Percentiles rank a stretch among this genome's conserved stretches.
Conservation (phyloP, 2,329 filamentous ascomycete genomes). For the Tolypocladium tundrense region DNA sequence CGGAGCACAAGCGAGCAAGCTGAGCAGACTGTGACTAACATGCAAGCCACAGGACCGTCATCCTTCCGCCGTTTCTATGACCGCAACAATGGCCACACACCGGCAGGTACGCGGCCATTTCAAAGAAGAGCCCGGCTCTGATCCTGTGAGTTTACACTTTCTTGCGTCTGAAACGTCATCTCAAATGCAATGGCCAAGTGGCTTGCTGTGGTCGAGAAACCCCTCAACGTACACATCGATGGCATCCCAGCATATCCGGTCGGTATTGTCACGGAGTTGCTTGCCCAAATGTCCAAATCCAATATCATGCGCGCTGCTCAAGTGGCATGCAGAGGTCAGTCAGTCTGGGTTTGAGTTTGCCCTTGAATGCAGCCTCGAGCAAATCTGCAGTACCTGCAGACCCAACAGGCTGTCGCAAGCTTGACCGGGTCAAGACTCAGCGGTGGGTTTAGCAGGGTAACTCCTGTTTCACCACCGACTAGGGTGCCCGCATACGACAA, state of each 20-base stretch:
- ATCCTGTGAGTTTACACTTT: slow-evolving; percentile 6
- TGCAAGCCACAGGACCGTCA: neutral
- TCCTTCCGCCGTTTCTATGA: slow-evolving; percentile 4
- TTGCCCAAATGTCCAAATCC: neutral
- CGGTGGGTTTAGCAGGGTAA: slow-evolving; percentile 8
- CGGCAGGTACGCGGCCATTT: slow-evolving; percentile 10
- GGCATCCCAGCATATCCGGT: neutral
- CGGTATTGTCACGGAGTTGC: neutral
- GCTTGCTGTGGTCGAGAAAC: neutral
- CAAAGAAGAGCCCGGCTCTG: slow-evolving; percentile 8
- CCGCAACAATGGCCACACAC: slow-evolving; percentile 9
- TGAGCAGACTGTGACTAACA: neutral
- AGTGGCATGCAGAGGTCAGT: neutral
- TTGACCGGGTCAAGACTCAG: slow-evolving; percentile 9
- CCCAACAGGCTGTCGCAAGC: slow-evolving; percentile 8
- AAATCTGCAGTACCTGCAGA: slow-evolving; percentile 1
- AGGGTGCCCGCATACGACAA: slow-evolving; percentile 7
- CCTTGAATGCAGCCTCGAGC: neutral
- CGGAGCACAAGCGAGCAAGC: neutral
- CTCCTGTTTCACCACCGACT: slow-evolving; percentile 12
- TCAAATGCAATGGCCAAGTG: neutral
- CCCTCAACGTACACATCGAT: neutral
- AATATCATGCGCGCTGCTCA: neutral
- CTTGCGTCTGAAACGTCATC: neutral
- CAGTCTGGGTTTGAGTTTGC: neutral